Base-by-base conservation (phyloP, 139 green algal species). In the Picochlorum sp. region DNA sequence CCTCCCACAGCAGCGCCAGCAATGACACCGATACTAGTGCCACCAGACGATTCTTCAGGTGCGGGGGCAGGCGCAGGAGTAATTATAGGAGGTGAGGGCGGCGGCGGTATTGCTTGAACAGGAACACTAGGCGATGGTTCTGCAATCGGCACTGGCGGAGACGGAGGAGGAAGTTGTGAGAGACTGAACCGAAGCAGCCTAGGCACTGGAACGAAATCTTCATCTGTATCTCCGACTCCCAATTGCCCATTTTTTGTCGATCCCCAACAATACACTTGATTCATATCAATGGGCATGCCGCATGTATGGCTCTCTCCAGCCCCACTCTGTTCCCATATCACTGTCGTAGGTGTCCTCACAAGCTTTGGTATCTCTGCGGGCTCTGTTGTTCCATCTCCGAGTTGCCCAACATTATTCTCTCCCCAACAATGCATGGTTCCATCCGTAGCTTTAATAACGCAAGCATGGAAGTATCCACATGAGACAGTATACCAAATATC, bases 341-440 rank as follows among this genome's bases (percentile, higher is more conserved):
- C n/a, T 8, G 16, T 54, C 15, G 18, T 21, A 20, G 16, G 18
- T 4, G 47, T 10, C n/a, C 7, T 54, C 7, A 54, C 47, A 20
- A 54, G n/a, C n/a, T 26, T 21, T 20, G 47, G 18, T 13, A 20
- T 54, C 4, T 54, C 18, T 26, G 47, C 16, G 0, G 18, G 16
- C 47, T 59, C 23, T 34, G 23, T 59, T 0, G 51, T 59, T 23
- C 51, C 51, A 59, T 59, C 51, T n/a, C 51, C 51, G 5, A 59
- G 11, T 31, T 59, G 51, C 15, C 51, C 51, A 41, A 38, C 23
- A 34, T 16, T 34, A 34, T 59, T 59, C 20, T 34, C 20, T 59
- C 51, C 51, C 51, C 51, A 59, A 21, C 51, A 59, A 34, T 59
- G 34, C n/a, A 54, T 54, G 7, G 13, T 20, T 37, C 23, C 13